Base-by-base conservation (phyloP, 306 rosid species). In the Quercus dentata region DNA sequence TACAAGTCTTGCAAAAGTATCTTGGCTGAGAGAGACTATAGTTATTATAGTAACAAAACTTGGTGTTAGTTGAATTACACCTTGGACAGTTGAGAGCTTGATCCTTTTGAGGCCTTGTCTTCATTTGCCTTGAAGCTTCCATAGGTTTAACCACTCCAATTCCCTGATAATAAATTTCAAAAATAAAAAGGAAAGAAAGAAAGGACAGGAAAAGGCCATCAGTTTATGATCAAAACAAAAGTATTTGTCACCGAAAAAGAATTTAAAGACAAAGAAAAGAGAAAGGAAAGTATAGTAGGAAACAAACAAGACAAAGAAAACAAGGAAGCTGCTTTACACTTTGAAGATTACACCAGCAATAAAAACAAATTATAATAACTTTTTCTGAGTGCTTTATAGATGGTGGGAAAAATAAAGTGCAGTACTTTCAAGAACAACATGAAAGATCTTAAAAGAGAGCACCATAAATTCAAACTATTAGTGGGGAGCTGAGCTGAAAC, bases 1-100 rank as follows among this genome's bases (percentile, higher is more conserved):
- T 77, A 78, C 99, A 96, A 72, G 98, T 88, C 83, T 96, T 96
- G 86, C 99, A 96, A 15, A 96, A 93, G 84, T 91, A 93, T 68
- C 99, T 89, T 27, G 99, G 99, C 83, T 96, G 99, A n/a, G 98
- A 80, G 74, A 96, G 92, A 59, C 97, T 93, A 49, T 93, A 96
- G 82, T 96, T 96, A 61, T 96, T 96, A 85, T 96, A 96, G 90
- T 96, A 96, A 21, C 99, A 96, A 87, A 96, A 96, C 77, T 95
- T 96, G 1, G 99, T 96, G 87, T 92, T 96, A 19, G 92, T 91
- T 14, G 99, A 96, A 81, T 90, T 96, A 88, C 99, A 96, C 91
- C 99, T 86, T 79, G 99, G 99, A 31, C 99, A 96, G 76, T 89
- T 96, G 86, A 96, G 76, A 69, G 91, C 91, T 89, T 91, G 96